Base-by-base conservation (phyloP, 2,329 filamentous ascomycete species). In the Massarina eburnea region DNA sequence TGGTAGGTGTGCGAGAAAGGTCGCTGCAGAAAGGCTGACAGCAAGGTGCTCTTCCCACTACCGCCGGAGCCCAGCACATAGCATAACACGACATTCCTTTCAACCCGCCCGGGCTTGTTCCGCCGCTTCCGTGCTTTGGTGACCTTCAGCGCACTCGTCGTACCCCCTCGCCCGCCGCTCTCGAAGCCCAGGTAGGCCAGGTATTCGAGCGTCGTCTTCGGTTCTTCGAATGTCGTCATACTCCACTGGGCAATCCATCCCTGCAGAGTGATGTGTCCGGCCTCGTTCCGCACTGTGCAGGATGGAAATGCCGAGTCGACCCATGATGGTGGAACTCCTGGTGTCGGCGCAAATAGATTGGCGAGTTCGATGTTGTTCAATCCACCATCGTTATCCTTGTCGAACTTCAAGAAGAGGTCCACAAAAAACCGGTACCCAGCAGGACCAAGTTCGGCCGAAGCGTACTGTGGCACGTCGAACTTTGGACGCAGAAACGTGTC, bases 191-290 rank as follows among this genome's bases (percentile, higher is more conserved):
- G 84, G 66, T 96, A 96, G 3, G 94, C 94, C 2, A 99, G 83
- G 67, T 99, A 99, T 59, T 95, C 91, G 3, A 99, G 79, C 0
- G 94, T 97, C 0, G 90, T 96, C 66, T 94, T 95, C 10, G 94
- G 92, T 45, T 95, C 91, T 49, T 95, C 84, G 61, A 97, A 99
- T 0, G 94, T 99, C 0, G 94, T 99, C 94, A 99, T 99, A 67
- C 91, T 96, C 94, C 94, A 99, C 62, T 99, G 94, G 3, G 94
- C 94, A 29, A 99, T 81, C 94, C 94, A 99, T 2, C 94, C 94
- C 70, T 99, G 94, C 3, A 99, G 77, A 1, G 94, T 99, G 51
- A 99, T 91, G 67, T 97, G 84, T 0, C 94, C 94, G 8, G 89
- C 90, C 71, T 99, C 94, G 64, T 96, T 97, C 33, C 90, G 86